These are phyloP conservation scores for Melampsora larici-populina DNA, from an alignment of 1,284 basidiomycete species.

Conservation along the genomic window DNA sequence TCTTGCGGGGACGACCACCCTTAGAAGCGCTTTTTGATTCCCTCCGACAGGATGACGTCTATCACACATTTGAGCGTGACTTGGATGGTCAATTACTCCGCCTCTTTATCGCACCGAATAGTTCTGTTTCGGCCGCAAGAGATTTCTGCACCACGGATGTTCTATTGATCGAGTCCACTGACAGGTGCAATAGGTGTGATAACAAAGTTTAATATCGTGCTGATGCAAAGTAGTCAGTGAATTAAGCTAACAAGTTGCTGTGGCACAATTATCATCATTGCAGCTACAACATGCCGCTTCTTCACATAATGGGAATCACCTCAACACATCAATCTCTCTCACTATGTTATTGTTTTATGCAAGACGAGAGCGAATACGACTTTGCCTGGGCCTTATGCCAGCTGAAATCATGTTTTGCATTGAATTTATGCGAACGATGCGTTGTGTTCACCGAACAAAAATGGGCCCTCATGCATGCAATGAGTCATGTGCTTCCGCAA, in stretches of 20 bases:
- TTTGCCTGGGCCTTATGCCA: not conserved
- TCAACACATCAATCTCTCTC: not conserved
- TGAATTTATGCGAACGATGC: no score
- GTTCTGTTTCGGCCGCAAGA: not conserved
- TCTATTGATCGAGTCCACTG: not conserved
- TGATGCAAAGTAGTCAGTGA: not conserved
- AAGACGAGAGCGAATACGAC: not conserved
- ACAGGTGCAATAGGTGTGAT: not conserved
- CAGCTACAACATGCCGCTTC: conserved; percentile 1
- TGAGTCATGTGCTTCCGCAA: no score
- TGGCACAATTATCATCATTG: not conserved
- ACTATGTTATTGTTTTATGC: not conserved
- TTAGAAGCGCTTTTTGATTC: not conserved
- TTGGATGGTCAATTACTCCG: not conserved
- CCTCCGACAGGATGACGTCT: not conserved
- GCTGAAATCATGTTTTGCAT: no score
- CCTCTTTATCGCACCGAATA: not conserved
- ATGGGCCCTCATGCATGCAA: no score
- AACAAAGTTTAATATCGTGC: not conserved
- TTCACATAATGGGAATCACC: not conserved
- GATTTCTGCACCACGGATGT: not conserved
- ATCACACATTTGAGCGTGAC: not conserved
- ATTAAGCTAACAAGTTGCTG: not conserved
- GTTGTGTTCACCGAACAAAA: no score
- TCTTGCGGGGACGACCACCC: not conserved